A percentile compares a stretch with the other conserved stretches of the same genome.
Evolutionary conservation across 1,284 basidiomycete species (phyloP).

Genomic region (Porphyrellus sp.): DNA sequence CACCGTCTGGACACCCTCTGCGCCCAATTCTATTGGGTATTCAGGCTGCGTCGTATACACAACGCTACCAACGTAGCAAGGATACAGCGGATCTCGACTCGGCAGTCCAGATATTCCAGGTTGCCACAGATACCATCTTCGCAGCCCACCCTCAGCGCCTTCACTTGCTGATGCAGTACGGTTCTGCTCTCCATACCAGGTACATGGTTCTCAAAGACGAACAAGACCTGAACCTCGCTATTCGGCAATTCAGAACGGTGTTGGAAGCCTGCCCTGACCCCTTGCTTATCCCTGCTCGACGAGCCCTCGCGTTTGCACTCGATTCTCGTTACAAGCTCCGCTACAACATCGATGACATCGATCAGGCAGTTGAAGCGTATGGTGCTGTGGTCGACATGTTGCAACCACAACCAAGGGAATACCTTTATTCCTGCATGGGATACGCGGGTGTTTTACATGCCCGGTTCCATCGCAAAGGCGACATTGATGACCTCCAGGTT

Average conservation of each 20-base stretch:
- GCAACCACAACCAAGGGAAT: slow-evolving; percentile 2
- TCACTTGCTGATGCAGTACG: slow-evolving; percentile 12
- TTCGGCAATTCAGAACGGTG: slow-evolving; percentile 9
- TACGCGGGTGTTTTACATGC: slow-evolving; percentile 9
- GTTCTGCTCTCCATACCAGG: slow-evolving; percentile 8
- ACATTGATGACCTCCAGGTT: slow-evolving; percentile 13
- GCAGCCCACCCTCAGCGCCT: slow-evolving; percentile 10
- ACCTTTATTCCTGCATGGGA: slow-evolving; percentile 7
- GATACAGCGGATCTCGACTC: slow-evolving; percentile 16
- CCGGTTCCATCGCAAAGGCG: slow-evolving; percentile 14
- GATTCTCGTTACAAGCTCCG: slow-evolving; percentile 7
- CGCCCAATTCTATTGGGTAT: slow-evolving; percentile 10
- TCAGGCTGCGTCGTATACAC: slow-evolving; percentile 11
- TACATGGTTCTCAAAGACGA: slow-evolving; percentile 6
- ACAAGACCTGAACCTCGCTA: slow-evolving; percentile 21
- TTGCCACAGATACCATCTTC: not conserved
- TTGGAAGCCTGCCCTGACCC: slow-evolving; percentile 13
- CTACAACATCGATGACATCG: slow-evolving; percentile 15
- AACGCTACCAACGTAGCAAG: slow-evolving; percentile 8
- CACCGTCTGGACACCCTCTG: slow-evolving; percentile 8
- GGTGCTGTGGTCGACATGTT: slow-evolving; percentile 10
- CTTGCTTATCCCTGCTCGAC: slow-evolving; percentile 5
- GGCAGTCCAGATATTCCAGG: slow-evolving; percentile 6
- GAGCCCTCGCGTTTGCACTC: slow-evolving; percentile 9
- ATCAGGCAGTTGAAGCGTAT: slow-evolving; percentile 11